Base-by-base conservation (phyloP, 116 monocot species). In the Papilionanthe hybrid region DNA sequence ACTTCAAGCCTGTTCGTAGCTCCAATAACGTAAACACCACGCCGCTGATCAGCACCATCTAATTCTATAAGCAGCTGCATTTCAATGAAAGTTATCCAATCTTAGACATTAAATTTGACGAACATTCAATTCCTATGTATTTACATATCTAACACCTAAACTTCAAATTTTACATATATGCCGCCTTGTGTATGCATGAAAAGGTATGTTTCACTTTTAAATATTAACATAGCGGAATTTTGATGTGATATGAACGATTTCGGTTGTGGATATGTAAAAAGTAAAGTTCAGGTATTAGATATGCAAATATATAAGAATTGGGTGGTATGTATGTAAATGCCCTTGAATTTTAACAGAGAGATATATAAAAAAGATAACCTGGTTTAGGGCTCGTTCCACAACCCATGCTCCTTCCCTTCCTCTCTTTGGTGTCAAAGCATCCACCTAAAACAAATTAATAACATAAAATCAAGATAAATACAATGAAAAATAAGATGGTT, bases 1-100 rank as follows among this genome's bases (percentile, higher is more conserved):
- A 89, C 88, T 79, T 98, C 98, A 76, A 85, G 79, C 98, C 93
- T 98, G 75, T 98, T 98, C 78, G 98, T 94, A 48, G 98, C 94
- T 81, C 98, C 98, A 77, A 98, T 91, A 12, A 98, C 90, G 86
- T 85, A 93, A 79, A 98, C 93, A 78, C 95, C 98, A 72, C 81
- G 82, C 22, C 94, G 80, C 41, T 94, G 81, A 81, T 89, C 93
- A 72, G 95, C 92, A 57, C 98, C 98, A 85, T 94, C 95, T 44
- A 98, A 86, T 83, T 98, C 98, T 75, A 90, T 84, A 28, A 98
- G 91, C 43, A 98, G 77, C 98, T 98, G 88, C 67, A 88, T 63
- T 82, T 17, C 69, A 19, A 82, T 56, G 74, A 47, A 53, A 4
- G 41, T 18, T 41, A 68, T 17, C 11, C 18, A 74, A 45, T 18